A percentile compares a stretch with the other conserved stretches of the same genome.
Evolutionary conservation across 805 yeast species (phyloP).

Genomic region (Kodamaea fukazawae): DNA sequence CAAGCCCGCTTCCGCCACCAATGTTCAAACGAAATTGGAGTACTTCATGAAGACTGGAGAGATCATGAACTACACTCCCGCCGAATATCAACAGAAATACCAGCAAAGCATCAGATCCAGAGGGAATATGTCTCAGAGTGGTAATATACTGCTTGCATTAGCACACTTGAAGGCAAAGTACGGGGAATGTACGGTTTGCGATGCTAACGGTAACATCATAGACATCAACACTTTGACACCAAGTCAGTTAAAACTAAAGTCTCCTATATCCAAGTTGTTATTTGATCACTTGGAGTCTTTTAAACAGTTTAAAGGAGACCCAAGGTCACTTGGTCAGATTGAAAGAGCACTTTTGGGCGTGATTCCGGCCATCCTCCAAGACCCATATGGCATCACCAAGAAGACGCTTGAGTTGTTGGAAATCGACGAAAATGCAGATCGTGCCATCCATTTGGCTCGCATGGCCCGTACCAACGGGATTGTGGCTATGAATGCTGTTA

Average conservation of each 20-base stretch:
- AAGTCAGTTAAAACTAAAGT: slow-evolving; percentile 21
- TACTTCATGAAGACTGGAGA: slow-evolving; percentile 30
- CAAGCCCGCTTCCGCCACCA: slow-evolving; percentile 6
- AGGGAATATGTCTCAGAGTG: slow-evolving; percentile 6
- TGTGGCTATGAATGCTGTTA: slow-evolving; percentile 63
- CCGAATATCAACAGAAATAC: slow-evolving; percentile 6
- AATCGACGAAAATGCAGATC: slow-evolving; percentile 43
- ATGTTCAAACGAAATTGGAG: slow-evolving; percentile 22
- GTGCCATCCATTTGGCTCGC: slow-evolving; percentile 53
- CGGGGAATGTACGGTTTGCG: slow-evolving; percentile 25
- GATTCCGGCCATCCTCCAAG: slow-evolving; percentile 53
- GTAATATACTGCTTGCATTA: slow-evolving; percentile 22
- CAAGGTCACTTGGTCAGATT: neutral
- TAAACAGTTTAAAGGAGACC: slow-evolving; percentile 13
- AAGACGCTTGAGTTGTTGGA: slow-evolving; percentile 53
- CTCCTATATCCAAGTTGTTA: slow-evolving; percentile 21
- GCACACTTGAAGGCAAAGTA: slow-evolving; percentile 28
- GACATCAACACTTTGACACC: slow-evolving; percentile 22
- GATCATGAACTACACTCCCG: slow-evolving; percentile 12
- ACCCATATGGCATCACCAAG: slow-evolving; percentile 53
- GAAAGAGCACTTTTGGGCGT: slow-evolving; percentile 49
- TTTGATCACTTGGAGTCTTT: slow-evolving; percentile 30
- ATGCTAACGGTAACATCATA: slow-evolving; percentile 23
- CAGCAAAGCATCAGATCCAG: neutral
- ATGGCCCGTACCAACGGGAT: slow-evolving; percentile 35